Conservation (phyloP, 768 basidiomycete species). For the Amanita jacksonii region DNA sequence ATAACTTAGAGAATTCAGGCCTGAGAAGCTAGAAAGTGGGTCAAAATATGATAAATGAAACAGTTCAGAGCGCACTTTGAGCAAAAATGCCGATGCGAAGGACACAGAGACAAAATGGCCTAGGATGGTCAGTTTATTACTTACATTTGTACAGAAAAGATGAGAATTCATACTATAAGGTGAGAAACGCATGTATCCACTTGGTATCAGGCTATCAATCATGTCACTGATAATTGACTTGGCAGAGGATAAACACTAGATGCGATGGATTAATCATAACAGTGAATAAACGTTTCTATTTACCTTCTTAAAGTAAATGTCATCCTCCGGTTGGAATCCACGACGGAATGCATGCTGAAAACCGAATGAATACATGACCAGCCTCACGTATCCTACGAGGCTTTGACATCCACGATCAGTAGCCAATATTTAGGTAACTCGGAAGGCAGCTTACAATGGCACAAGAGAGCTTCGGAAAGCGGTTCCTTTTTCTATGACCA, state of each 20-base stretch:
- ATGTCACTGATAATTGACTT: constrained; percentile 57
- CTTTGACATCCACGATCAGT: constrained; percentile 26
- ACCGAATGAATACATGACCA: constrained; percentile 85
- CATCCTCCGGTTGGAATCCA: constrained; percentile 51
- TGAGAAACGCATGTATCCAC: constrained; percentile 69
- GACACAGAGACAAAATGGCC: constrained; percentile 73
- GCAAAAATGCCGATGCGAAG: constrained; percentile 71
- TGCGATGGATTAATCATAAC: constrained; percentile 4
- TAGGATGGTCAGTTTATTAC: constrained; percentile 13
- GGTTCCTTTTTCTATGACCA: constrained; percentile 27
- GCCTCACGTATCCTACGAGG: constrained; percentile 65
- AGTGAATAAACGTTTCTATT: background rate
- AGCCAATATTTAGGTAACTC: background rate
- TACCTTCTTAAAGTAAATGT: constrained; percentile 58
- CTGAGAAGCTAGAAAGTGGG: constrained; percentile 45
- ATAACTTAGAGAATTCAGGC: constrained; percentile 59
- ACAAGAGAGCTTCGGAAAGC: constrained; percentile 56
- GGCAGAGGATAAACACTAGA: constrained; percentile 62
- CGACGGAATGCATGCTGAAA: constrained; percentile 77
- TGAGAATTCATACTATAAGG: constrained; percentile 58
- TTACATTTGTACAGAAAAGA: background rate
- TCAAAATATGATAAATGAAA: background rate
- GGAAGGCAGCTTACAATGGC: constrained; percentile 49
- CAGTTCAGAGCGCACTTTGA: constrained; percentile 43
- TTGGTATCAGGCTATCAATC: constrained; percentile 55